A percentile compares a stretch with the other conserved stretches of the same genome.
phyloP scores from a whole-genome alignment of 768 basidiomycete genomes.

The Pseudohyphozyma bogoriensis region DNA sequence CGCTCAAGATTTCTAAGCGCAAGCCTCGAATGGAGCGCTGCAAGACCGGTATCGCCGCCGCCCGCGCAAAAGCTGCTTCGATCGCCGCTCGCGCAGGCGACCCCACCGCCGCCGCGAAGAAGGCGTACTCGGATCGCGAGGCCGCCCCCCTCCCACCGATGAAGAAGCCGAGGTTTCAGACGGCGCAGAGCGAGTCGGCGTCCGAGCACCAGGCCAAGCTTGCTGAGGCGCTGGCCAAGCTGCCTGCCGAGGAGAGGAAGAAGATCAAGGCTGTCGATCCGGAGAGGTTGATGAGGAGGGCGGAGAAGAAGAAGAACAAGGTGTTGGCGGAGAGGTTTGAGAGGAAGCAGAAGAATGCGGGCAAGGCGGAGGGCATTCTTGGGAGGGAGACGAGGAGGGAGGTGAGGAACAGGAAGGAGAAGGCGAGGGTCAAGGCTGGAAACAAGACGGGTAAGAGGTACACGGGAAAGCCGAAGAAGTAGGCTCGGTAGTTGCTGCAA shows the following conservation, averaged over 20 bases:
- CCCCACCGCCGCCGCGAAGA: slow-evolving; percentile 12
- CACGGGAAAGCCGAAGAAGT: too few species aligned
- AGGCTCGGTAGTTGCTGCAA: too few species aligned
- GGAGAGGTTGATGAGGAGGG: slow-evolving; percentile 66
- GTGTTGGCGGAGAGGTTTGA: slow-evolving; percentile 24
- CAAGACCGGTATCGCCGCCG: slow-evolving; percentile 51
- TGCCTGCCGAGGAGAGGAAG: slow-evolving; percentile 81
- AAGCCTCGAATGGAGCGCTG: slow-evolving; percentile 84
- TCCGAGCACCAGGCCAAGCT: slow-evolving; percentile 68
- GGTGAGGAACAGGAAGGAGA: slow-evolving; percentile 25
- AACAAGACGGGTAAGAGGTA: slow-evolving; percentile 5
- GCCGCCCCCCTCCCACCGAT: slow-evolving; percentile 17
- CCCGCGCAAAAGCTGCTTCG: slow-evolving; percentile 20
- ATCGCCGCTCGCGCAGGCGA: slow-evolving; percentile 34
- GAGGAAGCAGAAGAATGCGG: slow-evolving; percentile 19
- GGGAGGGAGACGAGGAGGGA: slow-evolving; percentile 14
- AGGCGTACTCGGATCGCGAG: slow-evolving; percentile 13
- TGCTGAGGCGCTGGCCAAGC: slow-evolving; percentile 62
- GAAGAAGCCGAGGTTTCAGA: slow-evolving; percentile 22
- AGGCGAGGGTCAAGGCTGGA: slow-evolving; percentile 8
- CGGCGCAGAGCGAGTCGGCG: not conserved
- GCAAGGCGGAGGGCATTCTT: slow-evolving; percentile 20
- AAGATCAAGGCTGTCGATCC: slow-evolving; percentile 64
- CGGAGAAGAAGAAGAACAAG: slow-evolving; percentile 33
- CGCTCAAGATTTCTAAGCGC: slow-evolving; percentile 82